Evolutionary conservation across 441 rosid species (phyloP).

Genomic region (Jatropha podagrica): DNA sequence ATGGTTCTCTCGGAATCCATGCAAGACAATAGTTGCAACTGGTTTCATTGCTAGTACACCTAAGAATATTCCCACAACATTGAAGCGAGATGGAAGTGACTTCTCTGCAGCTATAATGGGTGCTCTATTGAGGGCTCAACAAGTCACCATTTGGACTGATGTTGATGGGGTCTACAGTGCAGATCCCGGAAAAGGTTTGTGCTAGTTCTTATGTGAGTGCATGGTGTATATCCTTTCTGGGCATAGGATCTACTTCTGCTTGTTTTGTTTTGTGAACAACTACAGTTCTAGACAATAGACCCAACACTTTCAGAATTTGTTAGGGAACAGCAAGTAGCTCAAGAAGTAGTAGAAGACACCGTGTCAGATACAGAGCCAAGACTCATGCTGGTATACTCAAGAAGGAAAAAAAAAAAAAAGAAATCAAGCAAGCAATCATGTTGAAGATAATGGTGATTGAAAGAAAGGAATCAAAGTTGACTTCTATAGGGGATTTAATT

Average conservation of each 20-base stretch:
- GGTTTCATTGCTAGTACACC: constrained; percentile 97
- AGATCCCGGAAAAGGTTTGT: constrained; percentile 94
- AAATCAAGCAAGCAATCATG: too few species aligned
- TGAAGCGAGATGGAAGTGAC: constrained; percentile 98
- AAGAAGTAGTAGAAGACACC: too few species aligned
- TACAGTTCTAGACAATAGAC: not conserved
- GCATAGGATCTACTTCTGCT: too few species aligned
- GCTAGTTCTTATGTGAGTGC: not conserved
- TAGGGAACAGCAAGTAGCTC: too few species aligned
- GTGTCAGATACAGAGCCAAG: too few species aligned
- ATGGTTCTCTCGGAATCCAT: constrained; percentile 70
- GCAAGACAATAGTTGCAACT: constrained; percentile 72
- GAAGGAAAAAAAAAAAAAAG: too few species aligned
- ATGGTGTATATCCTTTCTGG: not conserved
- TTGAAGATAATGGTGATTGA: too few species aligned
- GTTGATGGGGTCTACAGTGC: constrained; percentile 96
- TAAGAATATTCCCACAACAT: constrained; percentile 88
- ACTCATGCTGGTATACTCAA: too few species aligned
- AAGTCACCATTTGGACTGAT: constrained; percentile 97
- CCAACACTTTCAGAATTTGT: not conserved
- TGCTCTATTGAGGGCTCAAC: constrained; percentile 70
- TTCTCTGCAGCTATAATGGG: constrained; percentile 98
- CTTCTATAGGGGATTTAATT: too few species aligned
- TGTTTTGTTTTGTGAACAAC: too few species aligned
- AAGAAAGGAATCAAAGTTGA: too few species aligned